These are phyloP conservation scores for Umbilicus rupestris DNA, from an alignment of 164 flowering plant genomes.

Conservation along the genomic window DNA sequence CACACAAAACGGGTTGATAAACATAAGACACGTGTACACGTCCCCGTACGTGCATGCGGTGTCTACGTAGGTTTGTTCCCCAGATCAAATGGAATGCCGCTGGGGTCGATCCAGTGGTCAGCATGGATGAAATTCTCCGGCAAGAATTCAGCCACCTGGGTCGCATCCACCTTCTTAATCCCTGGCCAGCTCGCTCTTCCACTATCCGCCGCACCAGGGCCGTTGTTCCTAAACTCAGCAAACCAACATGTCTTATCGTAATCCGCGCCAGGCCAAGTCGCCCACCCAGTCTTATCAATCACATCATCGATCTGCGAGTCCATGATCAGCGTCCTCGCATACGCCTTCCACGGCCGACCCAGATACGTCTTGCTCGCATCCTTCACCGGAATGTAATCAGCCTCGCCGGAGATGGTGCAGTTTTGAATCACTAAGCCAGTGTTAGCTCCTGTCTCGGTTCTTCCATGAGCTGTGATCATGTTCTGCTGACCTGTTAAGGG, in stretches of 20 bases:
- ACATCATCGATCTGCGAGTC: conserved; percentile 33
- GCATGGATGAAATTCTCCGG: conserved; percentile 26
- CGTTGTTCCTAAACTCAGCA: conserved; percentile 40
- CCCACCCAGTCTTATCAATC: conserved; percentile 46
- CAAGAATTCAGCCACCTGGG: conserved; percentile 22
- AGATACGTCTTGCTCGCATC: conserved; percentile 25
- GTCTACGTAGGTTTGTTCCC: conserved; percentile 10
- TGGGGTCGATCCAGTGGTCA: conserved; percentile 32
- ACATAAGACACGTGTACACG: too few relatives aligned
- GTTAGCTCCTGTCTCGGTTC: conserved; percentile 21
- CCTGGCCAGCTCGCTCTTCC: conserved; percentile 47
- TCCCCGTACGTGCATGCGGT: background rate
- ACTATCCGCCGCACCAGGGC: conserved; percentile 28
- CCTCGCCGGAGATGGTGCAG: conserved; percentile 35
- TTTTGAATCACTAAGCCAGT: conserved; percentile 42
- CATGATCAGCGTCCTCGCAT: conserved; percentile 38
- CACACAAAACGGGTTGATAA: too few relatives aligned
- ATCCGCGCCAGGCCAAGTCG: conserved; percentile 33
- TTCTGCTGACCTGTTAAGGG: conserved; percentile 39
- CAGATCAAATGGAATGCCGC: conserved; percentile 40
- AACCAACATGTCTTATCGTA: conserved; percentile 31
- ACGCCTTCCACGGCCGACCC: conserved; percentile 59
- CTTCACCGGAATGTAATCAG: conserved; percentile 18
- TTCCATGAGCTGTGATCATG: conserved; percentile 54
- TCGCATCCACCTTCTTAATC: conserved; percentile 19